phyloP scores from a whole-genome alignment of 2,329 filamentous ascomycete species.

The Fusarium sp. region DNA sequence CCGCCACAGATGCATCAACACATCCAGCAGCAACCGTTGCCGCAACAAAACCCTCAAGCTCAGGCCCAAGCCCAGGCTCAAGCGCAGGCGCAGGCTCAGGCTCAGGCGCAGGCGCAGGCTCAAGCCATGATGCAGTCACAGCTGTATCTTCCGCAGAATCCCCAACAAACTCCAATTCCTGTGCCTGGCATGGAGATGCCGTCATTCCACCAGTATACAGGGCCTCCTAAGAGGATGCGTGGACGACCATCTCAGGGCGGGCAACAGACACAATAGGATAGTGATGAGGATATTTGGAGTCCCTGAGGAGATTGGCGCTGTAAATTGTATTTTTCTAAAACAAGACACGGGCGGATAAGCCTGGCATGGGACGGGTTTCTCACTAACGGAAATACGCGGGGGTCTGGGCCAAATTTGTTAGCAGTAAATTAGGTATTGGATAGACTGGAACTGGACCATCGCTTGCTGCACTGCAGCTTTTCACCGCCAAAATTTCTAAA shows the following conservation, averaged over 20 bases:
- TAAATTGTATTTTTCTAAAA: slow-evolving; percentile 10
- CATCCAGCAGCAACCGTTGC: slow-evolving; percentile 43
- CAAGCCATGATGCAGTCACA: slow-evolving; percentile 46
- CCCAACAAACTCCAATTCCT: slow-evolving; percentile 43
- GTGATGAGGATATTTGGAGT: slow-evolving; percentile 13
- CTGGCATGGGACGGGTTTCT: slow-evolving; percentile 5
- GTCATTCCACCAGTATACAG: slow-evolving; percentile 47
- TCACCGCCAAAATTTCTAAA: slow-evolving; percentile 49
- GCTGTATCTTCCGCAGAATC: slow-evolving; percentile 45
- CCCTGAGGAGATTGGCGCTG: slow-evolving; percentile 28
- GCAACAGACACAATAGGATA: slow-evolving; percentile 31
- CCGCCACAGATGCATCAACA: slow-evolving; percentile 32
- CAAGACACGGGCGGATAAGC: slow-evolving; percentile 10
- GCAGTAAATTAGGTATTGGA: background rate
- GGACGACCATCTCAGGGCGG: slow-evolving; percentile 41
- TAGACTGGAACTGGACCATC: slow-evolving; percentile 7
- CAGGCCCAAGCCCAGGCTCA: slow-evolving; percentile 45
- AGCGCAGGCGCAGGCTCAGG: slow-evolving; percentile 42
- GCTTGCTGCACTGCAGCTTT: slow-evolving; percentile 27
- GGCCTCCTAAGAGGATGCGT: slow-evolving; percentile 48
- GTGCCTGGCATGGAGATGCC: slow-evolving; percentile 46
- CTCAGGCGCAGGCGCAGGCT: slow-evolving; percentile 41
- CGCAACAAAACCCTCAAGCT: slow-evolving; percentile 40
- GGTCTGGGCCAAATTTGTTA: slow-evolving; percentile 35
- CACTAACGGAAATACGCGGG: slow-evolving; percentile 32